These are phyloP conservation scores for Solanum boliviense DNA, from an alignment of 257 asterid species.

Conservation along the genomic window DNA sequence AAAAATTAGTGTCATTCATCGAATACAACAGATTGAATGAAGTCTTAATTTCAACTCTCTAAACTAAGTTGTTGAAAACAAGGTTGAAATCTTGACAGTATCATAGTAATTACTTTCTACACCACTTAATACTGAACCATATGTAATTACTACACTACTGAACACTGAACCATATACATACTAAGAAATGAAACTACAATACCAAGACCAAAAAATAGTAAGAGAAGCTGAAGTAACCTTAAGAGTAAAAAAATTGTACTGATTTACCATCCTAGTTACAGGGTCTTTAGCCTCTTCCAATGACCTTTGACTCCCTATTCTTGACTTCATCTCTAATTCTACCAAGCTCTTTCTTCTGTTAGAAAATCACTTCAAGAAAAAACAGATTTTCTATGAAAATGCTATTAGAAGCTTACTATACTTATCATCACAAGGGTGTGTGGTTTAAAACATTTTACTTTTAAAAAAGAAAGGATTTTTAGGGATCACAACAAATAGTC, in stretches of 20 bases:
- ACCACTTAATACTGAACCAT: too few relatives aligned
- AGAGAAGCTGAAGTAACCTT: too few relatives aligned
- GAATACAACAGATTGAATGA: conserved; percentile 37
- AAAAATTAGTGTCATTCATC: conserved; percentile 70
- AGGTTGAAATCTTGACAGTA: conserved; percentile 26
- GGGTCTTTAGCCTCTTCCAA: too few relatives aligned
- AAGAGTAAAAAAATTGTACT: too few relatives aligned
- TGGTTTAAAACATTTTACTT: background rate
- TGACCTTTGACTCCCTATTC: too few relatives aligned
- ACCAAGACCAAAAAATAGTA: too few relatives aligned
- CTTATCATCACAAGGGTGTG: background rate
- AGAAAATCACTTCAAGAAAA: too few relatives aligned
- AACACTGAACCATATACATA: conserved; percentile 39
- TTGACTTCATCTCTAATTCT: too few relatives aligned
- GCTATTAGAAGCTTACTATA: background rate
- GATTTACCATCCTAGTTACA: too few relatives aligned
- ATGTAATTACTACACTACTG: background rate
- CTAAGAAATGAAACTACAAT: conserved; percentile 44
- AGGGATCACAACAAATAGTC: background rate
- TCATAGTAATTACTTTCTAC: conserved; percentile 25
- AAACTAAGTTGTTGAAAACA: conserved; percentile 33
- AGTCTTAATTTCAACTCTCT: conserved; percentile 27
- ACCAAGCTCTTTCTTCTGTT: too few relatives aligned
- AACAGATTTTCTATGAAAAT: background rate
- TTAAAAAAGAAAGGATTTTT: background rate